phyloP scores from a whole-genome alignment of 2,329 filamentous ascomycete species.

The Venturia effusa region DNA sequence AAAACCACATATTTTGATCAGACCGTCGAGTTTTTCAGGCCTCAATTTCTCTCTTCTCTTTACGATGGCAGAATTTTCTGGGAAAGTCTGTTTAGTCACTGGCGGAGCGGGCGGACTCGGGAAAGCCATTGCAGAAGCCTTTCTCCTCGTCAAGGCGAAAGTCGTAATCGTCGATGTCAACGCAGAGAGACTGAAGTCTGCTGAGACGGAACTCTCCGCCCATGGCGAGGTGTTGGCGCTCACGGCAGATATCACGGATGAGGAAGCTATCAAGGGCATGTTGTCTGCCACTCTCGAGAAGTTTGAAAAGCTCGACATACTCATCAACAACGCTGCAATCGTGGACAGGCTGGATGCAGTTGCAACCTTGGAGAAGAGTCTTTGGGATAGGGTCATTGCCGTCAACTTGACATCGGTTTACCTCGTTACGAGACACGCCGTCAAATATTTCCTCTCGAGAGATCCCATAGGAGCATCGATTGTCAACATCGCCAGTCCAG shows the following conservation, averaged over 20 bases:
- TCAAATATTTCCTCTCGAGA: constrained; percentile 37
- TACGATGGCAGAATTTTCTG: not conserved
- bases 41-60: not conserved
- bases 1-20: not conserved
- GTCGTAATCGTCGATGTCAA: not conserved
- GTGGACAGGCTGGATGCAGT: constrained; percentile 47
- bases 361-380: constrained; percentile 32
- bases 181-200: not conserved
- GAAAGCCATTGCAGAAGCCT: not conserved
- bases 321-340: constrained; percentile 49
- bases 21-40: not conserved
- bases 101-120: not conserved
- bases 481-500: constrained; percentile 42
- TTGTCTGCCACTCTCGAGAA: constrained; percentile 14
- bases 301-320: constrained; percentile 43
- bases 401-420: constrained; percentile 48
- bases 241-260: not conserved
- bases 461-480: constrained; percentile 34
- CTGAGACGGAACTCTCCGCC: not conserved
- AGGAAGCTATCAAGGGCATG: not conserved
- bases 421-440: constrained; percentile 40
- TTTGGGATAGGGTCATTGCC: constrained; percentile 44
- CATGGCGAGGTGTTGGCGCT: not conserved
- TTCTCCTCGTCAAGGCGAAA: not conserved
- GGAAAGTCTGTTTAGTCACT: not conserved